Evolutionary conservation across 2,329 filamentous ascomycete species (phyloP).

Genomic region (Zymoseptoria pseudotritici): DNA sequence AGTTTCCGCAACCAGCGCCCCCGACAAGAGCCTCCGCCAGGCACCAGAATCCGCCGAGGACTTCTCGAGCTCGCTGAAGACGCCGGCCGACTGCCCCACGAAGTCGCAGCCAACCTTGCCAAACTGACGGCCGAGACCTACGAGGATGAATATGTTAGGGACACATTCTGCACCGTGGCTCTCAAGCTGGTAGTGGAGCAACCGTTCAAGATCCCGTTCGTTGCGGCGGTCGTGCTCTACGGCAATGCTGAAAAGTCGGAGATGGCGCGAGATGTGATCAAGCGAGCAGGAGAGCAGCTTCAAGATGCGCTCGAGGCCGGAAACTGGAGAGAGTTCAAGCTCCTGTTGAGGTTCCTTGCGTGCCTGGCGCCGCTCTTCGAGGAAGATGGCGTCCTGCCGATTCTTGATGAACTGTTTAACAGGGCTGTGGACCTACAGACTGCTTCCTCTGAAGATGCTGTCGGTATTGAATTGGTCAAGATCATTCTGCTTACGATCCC

Average conservation of each 20-base stretch:
- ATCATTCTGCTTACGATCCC: slow-evolving; percentile 92
- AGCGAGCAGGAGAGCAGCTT: slow-evolving; percentile 51
- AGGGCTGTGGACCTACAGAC: slow-evolving; percentile 91
- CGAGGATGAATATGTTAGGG: slow-evolving; percentile 72
- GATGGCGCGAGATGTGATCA: slow-evolving; percentile 63
- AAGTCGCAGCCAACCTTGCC: slow-evolving; percentile 68
- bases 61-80: slow-evolving; percentile 76
- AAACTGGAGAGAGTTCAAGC: slow-evolving; percentile 85
- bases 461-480: slow-evolving; percentile 81
- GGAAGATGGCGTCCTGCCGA: slow-evolving; percentile 74
- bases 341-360: slow-evolving; percentile 80
- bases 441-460: slow-evolving; percentile 78
- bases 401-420: slow-evolving; percentile 84
- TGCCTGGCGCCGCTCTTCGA: slow-evolving; percentile 74
- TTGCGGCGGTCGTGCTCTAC: slow-evolving; percentile 74
- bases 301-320: slow-evolving; percentile 64
- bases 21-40: slow-evolving; percentile 57
- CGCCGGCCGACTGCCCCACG: slow-evolving; percentile 67
- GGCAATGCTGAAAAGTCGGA: slow-evolving; percentile 72
- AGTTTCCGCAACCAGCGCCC: slow-evolving; percentile 65
- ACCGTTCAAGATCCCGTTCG: slow-evolving; percentile 94
- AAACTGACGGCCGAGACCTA: slow-evolving; percentile 73
- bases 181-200: slow-evolving; percentile 81
- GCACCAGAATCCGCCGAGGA: slow-evolving; percentile 67
- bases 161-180: slow-evolving; percentile 63